phyloP scores from a whole-genome alignment of 1,139 yeast genomes.

The Yamadazyma atlantica region DNA sequence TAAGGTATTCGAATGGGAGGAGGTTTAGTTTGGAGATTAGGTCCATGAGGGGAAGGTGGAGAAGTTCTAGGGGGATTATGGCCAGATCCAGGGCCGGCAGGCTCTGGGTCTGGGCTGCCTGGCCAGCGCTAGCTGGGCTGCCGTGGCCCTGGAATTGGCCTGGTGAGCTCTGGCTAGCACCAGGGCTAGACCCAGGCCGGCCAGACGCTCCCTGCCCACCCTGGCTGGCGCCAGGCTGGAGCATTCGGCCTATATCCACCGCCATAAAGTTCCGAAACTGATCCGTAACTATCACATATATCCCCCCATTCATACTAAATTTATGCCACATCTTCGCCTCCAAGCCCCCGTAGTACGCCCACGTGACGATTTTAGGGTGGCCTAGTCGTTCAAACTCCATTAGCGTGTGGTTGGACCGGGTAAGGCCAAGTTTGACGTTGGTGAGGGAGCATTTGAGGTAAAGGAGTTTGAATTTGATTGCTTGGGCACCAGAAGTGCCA shows the following conservation, averaged over 20 bases:
- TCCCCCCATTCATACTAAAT: slow-evolving; percentile 6
- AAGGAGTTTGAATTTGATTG: slow-evolving; percentile 11
- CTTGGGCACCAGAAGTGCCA: slow-evolving; percentile 5
- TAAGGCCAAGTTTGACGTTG: slow-evolving; percentile 14
- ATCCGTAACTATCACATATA: slow-evolving; percentile 11
- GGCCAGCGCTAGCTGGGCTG: too few relatives aligned
- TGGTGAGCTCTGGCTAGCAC: too few relatives aligned
- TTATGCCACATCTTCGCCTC: slow-evolving; percentile 16
- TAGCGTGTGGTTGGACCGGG: slow-evolving; percentile 6
- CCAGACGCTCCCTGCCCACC: too few relatives aligned
- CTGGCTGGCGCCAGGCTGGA: too few relatives aligned
- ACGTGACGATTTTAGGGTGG: slow-evolving; percentile 5
- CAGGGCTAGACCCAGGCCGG: too few relatives aligned
- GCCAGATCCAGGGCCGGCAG: too few relatives aligned
- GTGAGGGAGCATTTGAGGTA: slow-evolving; percentile 8
- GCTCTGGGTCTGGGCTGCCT: too few relatives aligned
- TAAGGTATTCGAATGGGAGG: slow-evolving; percentile 16
- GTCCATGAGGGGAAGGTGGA: too few relatives aligned
- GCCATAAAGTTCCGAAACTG: slow-evolving; percentile 12
- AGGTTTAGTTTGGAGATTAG: slow-evolving; percentile 9
- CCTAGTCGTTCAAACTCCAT: slow-evolving; percentile 14
- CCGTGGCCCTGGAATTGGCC: too few relatives aligned
- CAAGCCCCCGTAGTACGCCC: slow-evolving; percentile 8
- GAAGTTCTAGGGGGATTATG: too few relatives aligned
- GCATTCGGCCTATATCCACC: too few relatives aligned